phyloP scores from a whole-genome alignment of 139 green algal species.

The Dunaliella sp. region DNA sequence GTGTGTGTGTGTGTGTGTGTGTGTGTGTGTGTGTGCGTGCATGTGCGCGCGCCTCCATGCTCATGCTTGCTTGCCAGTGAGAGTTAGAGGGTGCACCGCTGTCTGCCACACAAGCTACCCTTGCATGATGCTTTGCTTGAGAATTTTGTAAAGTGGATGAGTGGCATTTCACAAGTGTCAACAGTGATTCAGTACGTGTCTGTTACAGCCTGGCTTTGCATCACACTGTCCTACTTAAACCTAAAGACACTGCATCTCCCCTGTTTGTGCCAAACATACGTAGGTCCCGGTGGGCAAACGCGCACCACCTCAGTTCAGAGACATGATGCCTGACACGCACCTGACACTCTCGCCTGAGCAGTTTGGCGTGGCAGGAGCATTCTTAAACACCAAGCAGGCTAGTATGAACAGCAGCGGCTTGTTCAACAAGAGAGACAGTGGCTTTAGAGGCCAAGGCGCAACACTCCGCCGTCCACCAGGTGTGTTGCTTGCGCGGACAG shows the following conservation, averaged over 20 bases:
- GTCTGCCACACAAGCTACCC: not conserved
- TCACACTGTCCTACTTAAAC: not conserved
- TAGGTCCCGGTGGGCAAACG: constrained; percentile 8
- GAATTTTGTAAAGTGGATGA: too few relatives aligned
- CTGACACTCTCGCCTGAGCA: constrained; percentile 13
- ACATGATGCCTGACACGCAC: constrained; percentile 26
- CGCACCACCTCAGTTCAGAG: constrained; percentile 15
- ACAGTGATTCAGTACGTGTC: too few relatives aligned
- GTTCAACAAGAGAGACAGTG: not conserved
- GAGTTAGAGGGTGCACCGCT: not conserved
- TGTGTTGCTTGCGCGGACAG: too few relatives aligned
- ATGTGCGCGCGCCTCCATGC: not conserved
- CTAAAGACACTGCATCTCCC: not conserved
- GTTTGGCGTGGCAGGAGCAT: constrained; percentile 10
- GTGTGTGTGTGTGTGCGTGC: not conserved
- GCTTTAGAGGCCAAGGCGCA: not conserved
- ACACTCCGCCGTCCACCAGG: not conserved
- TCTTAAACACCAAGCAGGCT: not conserved
- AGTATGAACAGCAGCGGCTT: not conserved
- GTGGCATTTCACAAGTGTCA: too few relatives aligned
- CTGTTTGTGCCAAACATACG: not conserved
- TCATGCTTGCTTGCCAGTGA: not conserved
- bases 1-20: not conserved
- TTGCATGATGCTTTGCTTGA: not conserved
- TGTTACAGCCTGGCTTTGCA: not conserved